Evolutionary conservation across 352 stramenopile genomes (phyloP).

Genomic region (Phytopythium chamaehyphon): DNA sequence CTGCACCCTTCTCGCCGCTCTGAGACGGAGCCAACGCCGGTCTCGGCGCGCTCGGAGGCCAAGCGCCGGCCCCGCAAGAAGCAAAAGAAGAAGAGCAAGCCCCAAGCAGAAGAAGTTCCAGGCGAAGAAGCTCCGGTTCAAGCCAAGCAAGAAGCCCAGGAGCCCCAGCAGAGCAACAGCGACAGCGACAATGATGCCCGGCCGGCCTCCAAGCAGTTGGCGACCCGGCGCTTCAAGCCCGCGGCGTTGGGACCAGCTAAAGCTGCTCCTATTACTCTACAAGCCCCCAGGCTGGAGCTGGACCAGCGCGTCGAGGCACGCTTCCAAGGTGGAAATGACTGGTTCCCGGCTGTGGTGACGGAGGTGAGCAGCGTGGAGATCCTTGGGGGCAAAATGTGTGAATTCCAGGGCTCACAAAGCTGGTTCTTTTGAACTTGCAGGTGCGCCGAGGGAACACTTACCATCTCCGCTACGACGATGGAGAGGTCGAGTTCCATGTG

Average conservation of each 20-base stretch:
- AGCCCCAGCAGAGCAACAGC: background rate
- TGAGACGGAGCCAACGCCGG: background rate
- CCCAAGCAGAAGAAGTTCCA: background rate
- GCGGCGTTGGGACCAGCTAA: constrained; percentile 39
- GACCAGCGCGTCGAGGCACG: constrained; percentile 54
- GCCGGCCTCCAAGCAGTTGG: constrained; percentile 55
- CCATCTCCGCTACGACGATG: constrained; percentile 76
- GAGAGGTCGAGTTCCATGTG: constrained; percentile 68
- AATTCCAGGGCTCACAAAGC: background rate
- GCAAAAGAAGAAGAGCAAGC: constrained; percentile 24
- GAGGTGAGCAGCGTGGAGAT: constrained; percentile 29
- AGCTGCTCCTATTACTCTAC: constrained; percentile 13
- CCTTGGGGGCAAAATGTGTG: background rate
- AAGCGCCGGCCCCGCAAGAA: constrained; percentile 55
- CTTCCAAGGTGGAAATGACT: constrained; percentile 48
- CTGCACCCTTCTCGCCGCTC: constrained; percentile 1
- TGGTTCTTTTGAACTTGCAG: constrained; percentile 11
- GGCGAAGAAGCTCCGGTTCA: background rate
- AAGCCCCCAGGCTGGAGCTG: constrained; percentile 22
- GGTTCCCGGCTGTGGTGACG: constrained; percentile 60
- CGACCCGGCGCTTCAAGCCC: constrained; percentile 57
- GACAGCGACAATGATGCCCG: constrained; percentile 49
- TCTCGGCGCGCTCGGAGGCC: constrained; percentile 3
- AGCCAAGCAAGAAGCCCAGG: background rate
- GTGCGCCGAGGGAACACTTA: constrained; percentile 66